These are phyloP conservation scores for Penicillium sp. DNA, from an alignment of 2,329 filamentous ascomycete species.

Conservation along the genomic window DNA sequence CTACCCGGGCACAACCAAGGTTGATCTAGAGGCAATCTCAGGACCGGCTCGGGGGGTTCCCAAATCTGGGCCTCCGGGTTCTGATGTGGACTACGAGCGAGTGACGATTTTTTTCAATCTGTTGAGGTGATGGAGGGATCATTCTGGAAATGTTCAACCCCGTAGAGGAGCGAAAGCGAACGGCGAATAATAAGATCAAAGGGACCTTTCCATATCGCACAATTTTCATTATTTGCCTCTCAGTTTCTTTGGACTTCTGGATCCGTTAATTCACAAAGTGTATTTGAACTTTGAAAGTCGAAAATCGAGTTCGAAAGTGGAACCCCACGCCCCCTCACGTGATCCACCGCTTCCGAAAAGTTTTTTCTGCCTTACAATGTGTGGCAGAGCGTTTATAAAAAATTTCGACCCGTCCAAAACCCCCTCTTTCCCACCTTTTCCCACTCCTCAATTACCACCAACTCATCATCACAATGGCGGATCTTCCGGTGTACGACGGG, in stretches of 20 bases:
- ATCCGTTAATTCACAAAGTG: not conserved
- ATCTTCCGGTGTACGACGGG: constrained; percentile 77
- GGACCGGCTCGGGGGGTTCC: constrained; percentile 60
- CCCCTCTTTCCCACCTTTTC: constrained; percentile 24
- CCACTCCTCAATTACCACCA: constrained; percentile 19
- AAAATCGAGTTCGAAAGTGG: not conserved
- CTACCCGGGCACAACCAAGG: constrained; percentile 68
- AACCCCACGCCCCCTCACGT: constrained; percentile 14
- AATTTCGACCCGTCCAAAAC: constrained; percentile 23
- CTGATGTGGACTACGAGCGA: constrained; percentile 68
- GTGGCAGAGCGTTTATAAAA: constrained; percentile 28
- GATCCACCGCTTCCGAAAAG: constrained; percentile 25
- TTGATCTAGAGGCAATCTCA: constrained; percentile 76
- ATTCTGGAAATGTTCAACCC: not conserved
- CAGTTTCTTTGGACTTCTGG: not conserved
- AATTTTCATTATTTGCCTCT: not conserved
- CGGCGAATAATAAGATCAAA: not conserved
- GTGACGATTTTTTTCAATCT: constrained; percentile 74
- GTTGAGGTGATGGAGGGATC: constrained; percentile 41
- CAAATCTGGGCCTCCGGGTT: constrained; percentile 57
- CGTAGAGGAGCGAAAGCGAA: not conserved
- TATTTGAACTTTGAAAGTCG: not conserved
- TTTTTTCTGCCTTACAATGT: constrained; percentile 25
- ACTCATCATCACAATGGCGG: constrained; percentile 25
- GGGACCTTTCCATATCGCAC: not conserved